phyloP scores from a whole-genome alignment of 2,329 filamentous ascomycete species.

The Pseudocercospora eumusae region DNA sequence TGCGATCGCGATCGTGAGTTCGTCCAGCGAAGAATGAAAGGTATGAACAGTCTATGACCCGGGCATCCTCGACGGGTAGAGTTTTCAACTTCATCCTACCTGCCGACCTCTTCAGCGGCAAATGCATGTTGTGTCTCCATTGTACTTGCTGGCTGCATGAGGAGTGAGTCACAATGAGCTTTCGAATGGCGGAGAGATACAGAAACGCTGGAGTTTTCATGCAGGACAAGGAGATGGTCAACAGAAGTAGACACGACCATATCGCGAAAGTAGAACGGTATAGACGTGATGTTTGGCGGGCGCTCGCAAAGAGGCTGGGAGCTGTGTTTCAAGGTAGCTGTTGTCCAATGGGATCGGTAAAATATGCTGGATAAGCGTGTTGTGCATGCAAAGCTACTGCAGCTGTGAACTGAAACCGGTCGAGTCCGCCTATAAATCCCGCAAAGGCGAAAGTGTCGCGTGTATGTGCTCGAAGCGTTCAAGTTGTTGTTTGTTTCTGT shows the following conservation, averaged over 20 bases:
- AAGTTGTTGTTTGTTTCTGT: slow-evolving; percentile 17
- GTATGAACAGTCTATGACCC: slow-evolving; percentile 11
- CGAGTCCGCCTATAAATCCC: slow-evolving; percentile 18
- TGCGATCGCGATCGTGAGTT: slow-evolving; percentile 26
- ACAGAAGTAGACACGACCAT: slow-evolving; percentile 35
- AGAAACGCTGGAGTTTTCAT: slow-evolving; percentile 22
- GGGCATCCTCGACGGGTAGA: slow-evolving; percentile 27
- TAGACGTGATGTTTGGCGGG: slow-evolving; percentile 37
- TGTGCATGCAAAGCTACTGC: slow-evolving; percentile 18
- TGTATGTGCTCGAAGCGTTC: slow-evolving; percentile 5
- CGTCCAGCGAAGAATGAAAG: slow-evolving; percentile 17
- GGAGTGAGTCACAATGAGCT: slow-evolving; percentile 31
- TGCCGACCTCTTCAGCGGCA: slow-evolving; percentile 23
- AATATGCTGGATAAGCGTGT: slow-evolving; percentile 3
- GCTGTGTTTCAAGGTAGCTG: slow-evolving; percentile 23
- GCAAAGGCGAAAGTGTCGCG: slow-evolving; percentile 20
- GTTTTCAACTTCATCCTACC: slow-evolving; percentile 22
- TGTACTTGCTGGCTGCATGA: slow-evolving; percentile 30
- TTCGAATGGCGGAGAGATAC: slow-evolving; percentile 27
- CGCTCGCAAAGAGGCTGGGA: slow-evolving; percentile 40
- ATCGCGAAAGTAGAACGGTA: slow-evolving; percentile 39
- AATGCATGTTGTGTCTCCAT: slow-evolving; percentile 22
- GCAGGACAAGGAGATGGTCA: slow-evolving; percentile 25
- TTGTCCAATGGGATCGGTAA: slow-evolving; percentile 16
- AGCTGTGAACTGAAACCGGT: slow-evolving; percentile 19